Conservation (phyloP, 2,329 filamentous ascomycete genomes). For the Cytospora leucostoma region DNA sequence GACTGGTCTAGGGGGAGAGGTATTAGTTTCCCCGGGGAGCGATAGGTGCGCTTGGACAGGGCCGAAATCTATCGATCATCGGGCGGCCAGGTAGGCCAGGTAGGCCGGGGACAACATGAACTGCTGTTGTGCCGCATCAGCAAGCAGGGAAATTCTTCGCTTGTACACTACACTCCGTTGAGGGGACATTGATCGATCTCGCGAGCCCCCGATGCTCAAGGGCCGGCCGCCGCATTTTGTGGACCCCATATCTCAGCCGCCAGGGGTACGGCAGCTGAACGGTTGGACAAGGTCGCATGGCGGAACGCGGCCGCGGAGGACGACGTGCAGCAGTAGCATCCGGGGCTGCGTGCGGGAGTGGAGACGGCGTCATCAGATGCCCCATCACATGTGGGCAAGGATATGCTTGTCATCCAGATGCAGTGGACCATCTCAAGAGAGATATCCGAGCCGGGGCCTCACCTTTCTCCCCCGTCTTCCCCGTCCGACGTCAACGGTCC, state of each 20-base stretch:
- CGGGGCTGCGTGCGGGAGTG: slow-evolving; percentile 12
- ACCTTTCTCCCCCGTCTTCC: neutral
- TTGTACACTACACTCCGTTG: neutral
- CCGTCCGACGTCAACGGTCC: neutral
- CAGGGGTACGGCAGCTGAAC: no score
- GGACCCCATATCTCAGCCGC: slow-evolving; percentile 8
- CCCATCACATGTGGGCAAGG: slow-evolving; percentile 12
- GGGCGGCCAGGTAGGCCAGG: neutral
- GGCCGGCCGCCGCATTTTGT: neutral
- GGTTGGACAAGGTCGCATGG: neutral
- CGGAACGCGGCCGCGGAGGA: slow-evolving; percentile 5
- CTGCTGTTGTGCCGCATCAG: neutral
- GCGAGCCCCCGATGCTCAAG: neutral
- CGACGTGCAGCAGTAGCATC: slow-evolving; percentile 13
- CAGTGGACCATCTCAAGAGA: neutral
- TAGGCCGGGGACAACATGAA: neutral
- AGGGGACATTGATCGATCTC: neutral
- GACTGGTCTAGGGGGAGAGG: neutral
- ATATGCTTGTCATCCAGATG: neutral
- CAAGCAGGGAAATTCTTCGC: neutral
- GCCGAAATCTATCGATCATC: neutral
- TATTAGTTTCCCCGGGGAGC: neutral
- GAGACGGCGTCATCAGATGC: slow-evolving; percentile 4
- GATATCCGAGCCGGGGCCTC: neutral
- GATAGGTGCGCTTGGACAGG: neutral